Percentiles rank a stretch among this genome's conserved stretches.
phyloP scores from a whole-genome alignment of 2,329 filamentous ascomycete species.

The Xylariaceae sp. region DNA sequence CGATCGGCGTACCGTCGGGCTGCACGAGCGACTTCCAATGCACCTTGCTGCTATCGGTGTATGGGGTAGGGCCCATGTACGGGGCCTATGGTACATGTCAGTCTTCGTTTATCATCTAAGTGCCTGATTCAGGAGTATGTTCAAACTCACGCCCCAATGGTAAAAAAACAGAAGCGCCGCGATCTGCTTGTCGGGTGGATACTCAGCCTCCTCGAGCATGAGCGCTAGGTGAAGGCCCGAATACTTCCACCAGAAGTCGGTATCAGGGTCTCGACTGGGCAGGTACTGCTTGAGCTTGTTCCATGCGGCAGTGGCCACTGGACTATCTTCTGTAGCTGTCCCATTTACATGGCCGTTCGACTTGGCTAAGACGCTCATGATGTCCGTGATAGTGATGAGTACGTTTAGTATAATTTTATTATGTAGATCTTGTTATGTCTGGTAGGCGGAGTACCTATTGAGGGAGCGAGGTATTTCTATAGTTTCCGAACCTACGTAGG shows the following conservation, averaged over 20 bases:
- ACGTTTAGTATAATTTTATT: not conserved
- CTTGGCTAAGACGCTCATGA: not conserved
- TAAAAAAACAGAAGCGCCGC: conserved; percentile 18
- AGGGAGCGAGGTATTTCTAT: too few species aligned
- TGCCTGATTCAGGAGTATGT: not conserved
- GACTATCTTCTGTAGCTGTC: too few species aligned
- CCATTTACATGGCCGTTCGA: not conserved
- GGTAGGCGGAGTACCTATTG: not conserved
- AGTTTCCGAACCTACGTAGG: too few species aligned
- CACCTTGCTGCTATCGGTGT: not conserved
- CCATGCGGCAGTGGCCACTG: too few species aligned
- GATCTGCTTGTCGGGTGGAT: conserved; percentile 17
- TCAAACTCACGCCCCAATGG: conserved; percentile 15
- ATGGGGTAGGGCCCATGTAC: conserved; percentile 16
- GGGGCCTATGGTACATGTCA: conserved; percentile 7
- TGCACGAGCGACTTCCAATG: conserved; percentile 8
- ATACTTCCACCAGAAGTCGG: conserved; percentile 19
- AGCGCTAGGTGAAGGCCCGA: conserved; percentile 18
- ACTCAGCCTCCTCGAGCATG: conserved; percentile 16
- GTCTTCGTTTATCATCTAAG: not conserved
- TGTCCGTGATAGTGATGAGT: not conserved
- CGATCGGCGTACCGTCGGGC: conserved; percentile 14
- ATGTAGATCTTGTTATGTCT: not conserved
- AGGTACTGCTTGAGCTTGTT: conserved; percentile 14
- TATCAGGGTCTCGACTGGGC: conserved; percentile 9